Conservation (phyloP, 164 flowering plant species). For the Vitis rotundifolia region DNA sequence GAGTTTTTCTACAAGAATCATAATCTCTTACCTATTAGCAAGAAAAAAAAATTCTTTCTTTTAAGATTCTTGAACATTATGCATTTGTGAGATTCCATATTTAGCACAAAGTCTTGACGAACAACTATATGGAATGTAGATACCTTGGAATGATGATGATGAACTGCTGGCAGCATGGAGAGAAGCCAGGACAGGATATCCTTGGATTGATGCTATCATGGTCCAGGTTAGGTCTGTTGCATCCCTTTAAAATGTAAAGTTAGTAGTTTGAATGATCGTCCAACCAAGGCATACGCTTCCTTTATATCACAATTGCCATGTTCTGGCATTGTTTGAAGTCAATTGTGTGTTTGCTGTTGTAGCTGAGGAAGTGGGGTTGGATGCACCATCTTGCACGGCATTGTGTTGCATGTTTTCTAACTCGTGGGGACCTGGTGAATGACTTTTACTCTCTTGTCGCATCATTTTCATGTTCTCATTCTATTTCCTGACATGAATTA, state of each 20-base stretch:
- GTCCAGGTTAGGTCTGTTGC: slow-evolving; percentile 60
- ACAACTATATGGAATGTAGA: slow-evolving; percentile 35
- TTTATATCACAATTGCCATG: background rate
- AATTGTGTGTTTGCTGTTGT: slow-evolving; percentile 13
- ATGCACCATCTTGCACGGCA: slow-evolving; percentile 99
- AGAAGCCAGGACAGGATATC: slow-evolving; percentile 90
- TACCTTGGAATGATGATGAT: slow-evolving; percentile 80
- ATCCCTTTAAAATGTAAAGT: background rate
- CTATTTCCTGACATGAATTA: slow-evolving; percentile 11
- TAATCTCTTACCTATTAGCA: too few relatives aligned
- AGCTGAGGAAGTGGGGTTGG: slow-evolving; percentile 97
- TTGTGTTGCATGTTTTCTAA: slow-evolving; percentile 91
- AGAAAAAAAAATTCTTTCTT: background rate
- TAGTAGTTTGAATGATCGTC: background rate
- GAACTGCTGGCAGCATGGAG: slow-evolving; percentile 84
- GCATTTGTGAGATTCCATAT: background rate
- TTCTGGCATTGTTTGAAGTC: background rate
- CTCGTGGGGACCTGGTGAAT: slow-evolving; percentile 95
- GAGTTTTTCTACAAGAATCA: too few relatives aligned
- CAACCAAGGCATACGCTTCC: background rate
- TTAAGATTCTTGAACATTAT: background rate
- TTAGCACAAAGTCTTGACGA: background rate
- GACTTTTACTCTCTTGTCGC: slow-evolving; percentile 2
- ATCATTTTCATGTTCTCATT: background rate
- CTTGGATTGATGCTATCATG: slow-evolving; percentile 99